phyloP scores from a whole-genome alignment of 2,329 filamentous ascomycete species.

The Whalleya microplaca region DNA sequence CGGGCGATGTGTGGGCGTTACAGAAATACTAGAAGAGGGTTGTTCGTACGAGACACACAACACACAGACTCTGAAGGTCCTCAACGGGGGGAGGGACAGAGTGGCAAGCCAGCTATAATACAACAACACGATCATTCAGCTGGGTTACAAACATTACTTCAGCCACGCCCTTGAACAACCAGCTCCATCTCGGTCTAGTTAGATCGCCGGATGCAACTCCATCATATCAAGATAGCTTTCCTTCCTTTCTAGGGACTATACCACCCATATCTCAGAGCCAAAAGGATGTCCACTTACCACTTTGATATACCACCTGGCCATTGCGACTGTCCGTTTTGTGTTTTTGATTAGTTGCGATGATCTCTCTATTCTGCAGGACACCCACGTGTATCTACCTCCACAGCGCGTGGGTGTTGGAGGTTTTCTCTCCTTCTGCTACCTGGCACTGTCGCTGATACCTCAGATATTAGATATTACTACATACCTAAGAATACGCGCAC shows the following conservation, averaged over 20 bases:
- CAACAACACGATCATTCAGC: no score
- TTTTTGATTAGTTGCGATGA: no score
- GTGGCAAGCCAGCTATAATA: no score
- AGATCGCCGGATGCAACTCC: conserved; percentile 6
- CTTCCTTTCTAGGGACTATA: conserved; percentile 14
- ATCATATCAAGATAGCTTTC: conserved; percentile 3
- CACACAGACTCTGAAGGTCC: neutral
- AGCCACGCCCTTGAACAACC: neutral
- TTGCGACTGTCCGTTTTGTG: no score
- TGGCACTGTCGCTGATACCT: neutral
- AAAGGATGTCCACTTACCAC: no score
- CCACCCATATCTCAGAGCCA: no score
- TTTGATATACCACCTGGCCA: no score
- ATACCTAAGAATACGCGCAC: conserved; percentile 1
- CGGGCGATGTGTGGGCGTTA: neutral
- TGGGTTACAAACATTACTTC: no score
- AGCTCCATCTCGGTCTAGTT: conserved; percentile 16
- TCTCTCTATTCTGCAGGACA: no score
- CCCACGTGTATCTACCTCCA: no score
- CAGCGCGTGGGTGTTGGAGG: no score
- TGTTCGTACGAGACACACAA: neutral
- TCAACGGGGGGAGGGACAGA: neutral
- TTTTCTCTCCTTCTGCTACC: no score
- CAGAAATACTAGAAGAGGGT: neutral
- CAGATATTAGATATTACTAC: conserved; percentile 14